A percentile compares a stretch with the other conserved stretches of the same genome.
Conservation (phyloP, 2,329 filamentous ascomycete genomes). For the Thyridium curvatum region DNA sequence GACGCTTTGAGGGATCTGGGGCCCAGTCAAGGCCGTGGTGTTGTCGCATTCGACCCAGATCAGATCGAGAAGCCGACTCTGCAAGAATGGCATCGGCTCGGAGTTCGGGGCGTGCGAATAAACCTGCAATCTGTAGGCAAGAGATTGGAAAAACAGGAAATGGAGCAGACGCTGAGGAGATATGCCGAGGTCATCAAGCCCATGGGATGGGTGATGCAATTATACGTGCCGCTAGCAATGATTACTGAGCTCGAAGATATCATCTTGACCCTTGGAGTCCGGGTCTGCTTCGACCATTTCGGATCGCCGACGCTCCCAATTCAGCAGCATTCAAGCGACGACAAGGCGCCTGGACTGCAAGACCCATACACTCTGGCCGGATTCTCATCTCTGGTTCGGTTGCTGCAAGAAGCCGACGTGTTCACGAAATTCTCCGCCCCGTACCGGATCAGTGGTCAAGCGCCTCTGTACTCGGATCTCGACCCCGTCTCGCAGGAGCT, state of each 20-base stretch:
- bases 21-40: conserved; percentile 40
- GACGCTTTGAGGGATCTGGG: conserved; percentile 45
- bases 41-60: conserved; percentile 49
- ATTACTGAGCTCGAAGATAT: conserved; percentile 36
- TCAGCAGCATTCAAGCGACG: too few species aligned
- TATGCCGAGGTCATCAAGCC: conserved; percentile 45
- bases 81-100: conserved; percentile 46
- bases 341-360: too few species aligned
- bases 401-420: conserved; percentile 39
- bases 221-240: conserved; percentile 48
- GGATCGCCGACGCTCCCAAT: conserved; percentile 36
- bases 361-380: conserved; percentile 40
- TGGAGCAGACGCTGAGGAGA: conserved; percentile 32
- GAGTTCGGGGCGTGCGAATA: conserved; percentile 52
- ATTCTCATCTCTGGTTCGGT: conserved; percentile 38
- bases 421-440: conserved; percentile 54
- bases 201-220: conserved; percentile 50
- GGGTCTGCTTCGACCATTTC: conserved; percentile 55
- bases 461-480: conserved; percentile 31
- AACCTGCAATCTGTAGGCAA: conserved; percentile 50
- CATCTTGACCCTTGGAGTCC: conserved; percentile 40
- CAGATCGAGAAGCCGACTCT: conserved; percentile 30
- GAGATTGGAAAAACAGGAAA: conserved; percentile 27
- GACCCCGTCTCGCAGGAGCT: conserved; percentile 43
- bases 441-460: conserved; percentile 45